Evolutionary conservation across 768 basidiomycete genomes (phyloP), one percentile per base, ranked within the genome.

Genomic region (Boletus pseudo-olivaceus): DNA sequence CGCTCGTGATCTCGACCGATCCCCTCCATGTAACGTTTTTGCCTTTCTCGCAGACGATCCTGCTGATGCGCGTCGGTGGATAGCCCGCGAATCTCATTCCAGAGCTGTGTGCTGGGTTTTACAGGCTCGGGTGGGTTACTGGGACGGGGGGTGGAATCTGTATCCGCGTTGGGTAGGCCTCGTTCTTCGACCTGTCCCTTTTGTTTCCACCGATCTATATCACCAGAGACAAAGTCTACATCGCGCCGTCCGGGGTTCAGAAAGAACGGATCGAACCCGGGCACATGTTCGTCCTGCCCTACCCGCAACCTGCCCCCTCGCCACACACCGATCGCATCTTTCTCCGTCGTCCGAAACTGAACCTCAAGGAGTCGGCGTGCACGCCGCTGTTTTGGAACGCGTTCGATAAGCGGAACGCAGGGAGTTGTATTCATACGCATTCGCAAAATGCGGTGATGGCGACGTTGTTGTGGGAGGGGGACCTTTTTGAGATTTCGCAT

Each of bases 311-410:
- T 1, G 34, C 26, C 2, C 76, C 82, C 2, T 79, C 83, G 35
- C 84, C 82, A 1, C 79, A 85, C 58, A 76, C 82, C 10, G 85
- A 89, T 65, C 80, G 91, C 49, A 75, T 85, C 50, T 92, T 93
- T 69, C 80, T 94, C 47, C 82, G 92, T 48, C 83, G 85, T 27
- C 91, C 93, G 10, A 74, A 76, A 11, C 67, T 76, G 56, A 80
- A 83, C 54, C 76, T 94, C 55, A 93, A 90, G 62, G 90, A 94
- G 63, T 90, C 87, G 1, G 88, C 88, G 0, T 94, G 93, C 68
- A 93, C 92, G 0, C 93, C 93, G 12, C 75, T 93, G 15, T 95
- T 95, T 75, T 94, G 90, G 90, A 93, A 92, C 64, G 90, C 92
- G 3, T 95, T 93, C 65, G 85, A 87, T 32, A 72, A 89, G 58